A percentile compares a stretch with the other conserved stretches of the same genome.
phyloP scores from a whole-genome alignment of 805 yeast genomes.

The Osmozyma mogii region DNA sequence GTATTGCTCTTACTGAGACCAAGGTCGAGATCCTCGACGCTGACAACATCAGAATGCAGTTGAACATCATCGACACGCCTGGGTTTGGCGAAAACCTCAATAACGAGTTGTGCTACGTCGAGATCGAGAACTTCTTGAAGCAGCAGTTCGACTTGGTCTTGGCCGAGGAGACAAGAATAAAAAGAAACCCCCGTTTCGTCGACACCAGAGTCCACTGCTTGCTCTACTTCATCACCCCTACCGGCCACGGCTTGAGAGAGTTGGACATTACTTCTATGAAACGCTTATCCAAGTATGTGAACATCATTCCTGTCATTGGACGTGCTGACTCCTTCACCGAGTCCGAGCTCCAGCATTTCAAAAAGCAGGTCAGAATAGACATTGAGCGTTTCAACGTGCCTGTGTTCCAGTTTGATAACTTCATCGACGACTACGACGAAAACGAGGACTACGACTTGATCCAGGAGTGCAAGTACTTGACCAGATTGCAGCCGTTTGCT shows the following conservation, averaged over 20 bases:
- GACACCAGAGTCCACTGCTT: conserved; percentile 75
- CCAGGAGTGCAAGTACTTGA: conserved; percentile 57
- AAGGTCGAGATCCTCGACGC: conserved; percentile 55
- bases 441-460: conserved; percentile 71
- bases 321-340: conserved; percentile 74
- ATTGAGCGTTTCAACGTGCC: conserved; percentile 66
- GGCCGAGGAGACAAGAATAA: conserved; percentile 80
- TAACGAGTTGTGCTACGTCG: conserved; percentile 59
- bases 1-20: conserved; percentile 66
- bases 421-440: conserved; percentile 46
- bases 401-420: conserved; percentile 60
- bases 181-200: conserved; percentile 75
- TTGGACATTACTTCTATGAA: conserved; percentile 69
- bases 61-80: conserved; percentile 62
- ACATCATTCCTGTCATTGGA: conserved; percentile 75
- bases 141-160: conserved; percentile 73
- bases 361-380: conserved; percentile 52
- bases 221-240: conserved; percentile 69
- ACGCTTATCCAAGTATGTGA: conserved; percentile 61
- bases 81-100: conserved; percentile 75
- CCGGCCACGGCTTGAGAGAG: conserved; percentile 74
- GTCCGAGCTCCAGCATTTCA: conserved; percentile 54
- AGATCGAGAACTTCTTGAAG: conserved; percentile 58
- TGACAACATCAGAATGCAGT: conserved; percentile 43
- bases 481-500: conserved; percentile 69